Conservation (phyloP, 1,284 basidiomycete species). For the Mycosarcoma mackinlayi region DNA sequence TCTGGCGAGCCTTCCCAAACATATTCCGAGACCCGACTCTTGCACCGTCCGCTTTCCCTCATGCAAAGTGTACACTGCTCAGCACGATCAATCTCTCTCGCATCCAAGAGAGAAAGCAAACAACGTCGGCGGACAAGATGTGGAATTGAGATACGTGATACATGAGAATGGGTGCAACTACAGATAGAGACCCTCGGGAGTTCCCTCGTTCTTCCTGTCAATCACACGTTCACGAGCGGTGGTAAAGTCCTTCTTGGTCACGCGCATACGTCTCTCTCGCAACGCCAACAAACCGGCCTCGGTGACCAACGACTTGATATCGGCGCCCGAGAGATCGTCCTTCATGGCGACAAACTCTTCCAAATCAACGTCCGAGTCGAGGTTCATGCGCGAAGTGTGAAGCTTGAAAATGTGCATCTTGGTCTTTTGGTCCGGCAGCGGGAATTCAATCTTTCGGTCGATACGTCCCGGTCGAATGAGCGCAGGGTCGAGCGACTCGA, state of each 20-base stretch:
- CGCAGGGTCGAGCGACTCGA: slow-evolving; percentile 94
- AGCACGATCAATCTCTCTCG: too few relatives aligned
- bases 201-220: slow-evolving; percentile 66
- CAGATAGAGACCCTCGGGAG: slow-evolving; percentile 62
- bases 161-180: slow-evolving; percentile 1
- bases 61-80: too few relatives aligned
- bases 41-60: too few relatives aligned
- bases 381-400: slow-evolving; percentile 95
- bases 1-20: too few relatives aligned
- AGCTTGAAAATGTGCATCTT: slow-evolving; percentile 90
- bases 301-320: slow-evolving; percentile 81
- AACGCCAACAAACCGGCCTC: slow-evolving; percentile 95
- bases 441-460: slow-evolving; percentile 86
- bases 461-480: slow-evolving; percentile 99
- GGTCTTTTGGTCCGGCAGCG: slow-evolving; percentile 66
- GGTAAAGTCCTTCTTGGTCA: slow-evolving; percentile 77
- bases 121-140: neutral
- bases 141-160: too few relatives aligned
- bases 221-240: slow-evolving; percentile 66
- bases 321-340: slow-evolving; percentile 95
- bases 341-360: slow-evolving; percentile 97
- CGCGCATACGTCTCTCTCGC: slow-evolving; percentile 94
- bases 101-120: too few relatives aligned
- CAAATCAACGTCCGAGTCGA: slow-evolving; percentile 89
- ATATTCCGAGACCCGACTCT: too few relatives aligned